A percentile compares a stretch with the other conserved stretches of the same genome.
These are phyloP conservation scores for Nemania serpens DNA, from an alignment of 2,329 filamentous ascomycete genomes.

Conservation along the genomic window DNA sequence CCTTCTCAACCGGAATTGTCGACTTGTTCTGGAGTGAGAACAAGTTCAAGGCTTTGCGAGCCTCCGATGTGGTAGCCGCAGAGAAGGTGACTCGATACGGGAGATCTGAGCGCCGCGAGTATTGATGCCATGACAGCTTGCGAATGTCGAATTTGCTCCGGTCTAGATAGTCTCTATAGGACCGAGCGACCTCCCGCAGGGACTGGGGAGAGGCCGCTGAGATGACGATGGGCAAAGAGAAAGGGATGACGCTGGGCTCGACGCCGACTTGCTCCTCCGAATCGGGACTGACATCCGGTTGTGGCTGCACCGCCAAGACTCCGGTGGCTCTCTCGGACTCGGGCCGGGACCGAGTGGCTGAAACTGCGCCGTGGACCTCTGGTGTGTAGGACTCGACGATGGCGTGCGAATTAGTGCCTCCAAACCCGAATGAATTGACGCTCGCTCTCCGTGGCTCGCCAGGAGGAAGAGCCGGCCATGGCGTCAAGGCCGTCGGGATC, in stretches of 20 bases:
- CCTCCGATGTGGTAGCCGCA: slow-evolving; percentile 29
- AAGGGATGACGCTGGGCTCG: background rate
- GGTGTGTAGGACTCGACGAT: slow-evolving; percentile 49
- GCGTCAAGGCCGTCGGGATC: slow-evolving; percentile 40
- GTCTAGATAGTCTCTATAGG: slow-evolving; percentile 40
- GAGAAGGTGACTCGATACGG: slow-evolving; percentile 40
- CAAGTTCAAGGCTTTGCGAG: slow-evolving; percentile 34
- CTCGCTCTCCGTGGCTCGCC: slow-evolving; percentile 49
- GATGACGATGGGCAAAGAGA: slow-evolving; percentile 44
- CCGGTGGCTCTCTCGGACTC: slow-evolving; percentile 8
- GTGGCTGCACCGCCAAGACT: slow-evolving; percentile 20
- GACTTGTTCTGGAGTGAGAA: slow-evolving; percentile 33
- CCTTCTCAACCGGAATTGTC: slow-evolving; percentile 13
- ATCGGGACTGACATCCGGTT: background rate
- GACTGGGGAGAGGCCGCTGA: slow-evolving; percentile 46
- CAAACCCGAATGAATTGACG: slow-evolving; percentile 53
- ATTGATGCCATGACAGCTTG: slow-evolving; percentile 43
- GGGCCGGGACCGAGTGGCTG: slow-evolving; percentile 1
- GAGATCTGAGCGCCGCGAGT: slow-evolving; percentile 39
- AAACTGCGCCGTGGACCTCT: slow-evolving; percentile 36
- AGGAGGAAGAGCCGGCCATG: slow-evolving; percentile 44
- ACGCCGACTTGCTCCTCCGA: background rate
- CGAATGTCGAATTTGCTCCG: slow-evolving; percentile 21
- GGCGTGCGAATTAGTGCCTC: slow-evolving; percentile 50
- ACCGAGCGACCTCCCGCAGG: slow-evolving; percentile 35